Percentiles rank a stretch among this genome's conserved stretches.
These are phyloP conservation scores for Neurospora pannonica DNA, from an alignment of 495 filamentous ascomycete genomes.

Conservation along the genomic window DNA sequence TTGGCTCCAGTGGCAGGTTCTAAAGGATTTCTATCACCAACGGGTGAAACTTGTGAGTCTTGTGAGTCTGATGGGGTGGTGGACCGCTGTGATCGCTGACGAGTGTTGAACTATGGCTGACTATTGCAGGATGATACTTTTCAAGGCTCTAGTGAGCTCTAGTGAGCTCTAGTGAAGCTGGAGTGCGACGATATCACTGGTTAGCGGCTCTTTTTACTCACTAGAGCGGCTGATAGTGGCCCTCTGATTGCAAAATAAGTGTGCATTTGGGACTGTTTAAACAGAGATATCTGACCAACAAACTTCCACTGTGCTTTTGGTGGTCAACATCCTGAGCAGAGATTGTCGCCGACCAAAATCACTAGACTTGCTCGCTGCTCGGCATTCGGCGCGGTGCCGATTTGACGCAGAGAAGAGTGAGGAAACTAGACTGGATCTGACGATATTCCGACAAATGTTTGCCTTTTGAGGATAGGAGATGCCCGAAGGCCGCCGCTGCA, in stretches of 20 bases:
- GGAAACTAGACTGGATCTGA: not conserved
- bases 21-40: not conserved
- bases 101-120: not conserved
- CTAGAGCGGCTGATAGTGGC: not conserved
- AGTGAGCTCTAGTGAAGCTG: not conserved
- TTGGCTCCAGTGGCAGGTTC: not conserved
- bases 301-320: not conserved
- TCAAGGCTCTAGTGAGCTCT: not conserved
- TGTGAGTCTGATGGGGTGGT: not conserved
- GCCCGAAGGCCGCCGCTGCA: not conserved
- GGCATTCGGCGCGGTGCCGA: not conserved
- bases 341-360: not conserved
- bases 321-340: too few species aligned
- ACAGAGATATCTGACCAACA: not conserved
- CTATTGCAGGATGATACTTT: not conserved
- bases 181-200: not conserved
- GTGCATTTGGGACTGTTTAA: not conserved
- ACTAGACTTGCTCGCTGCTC: not conserved
- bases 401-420: not conserved
- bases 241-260: not conserved
- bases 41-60: not conserved
- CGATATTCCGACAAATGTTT: not conserved
- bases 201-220: too few species aligned
- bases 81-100: not conserved
- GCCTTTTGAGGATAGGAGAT: not conserved